These are phyloP conservation scores for Penicillium sp. DNA, from an alignment of 2,329 filamentous ascomycete species.

Conservation along the genomic window DNA sequence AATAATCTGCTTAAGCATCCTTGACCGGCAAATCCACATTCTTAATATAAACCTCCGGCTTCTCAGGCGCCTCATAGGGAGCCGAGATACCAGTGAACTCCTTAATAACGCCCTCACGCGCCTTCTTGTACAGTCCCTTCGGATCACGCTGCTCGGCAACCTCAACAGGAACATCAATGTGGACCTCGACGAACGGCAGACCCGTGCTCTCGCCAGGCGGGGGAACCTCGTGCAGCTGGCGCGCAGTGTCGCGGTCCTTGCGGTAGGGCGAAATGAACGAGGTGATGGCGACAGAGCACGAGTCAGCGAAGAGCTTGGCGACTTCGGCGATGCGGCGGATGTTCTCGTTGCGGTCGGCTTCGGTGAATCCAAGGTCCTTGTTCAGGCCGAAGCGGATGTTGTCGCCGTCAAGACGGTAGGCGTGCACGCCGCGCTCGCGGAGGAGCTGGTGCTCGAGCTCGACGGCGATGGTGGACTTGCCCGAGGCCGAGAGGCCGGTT, in stretches of 20 bases:
- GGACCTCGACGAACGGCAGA: slow-evolving; percentile 89
- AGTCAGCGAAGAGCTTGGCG: slow-evolving; percentile 93
- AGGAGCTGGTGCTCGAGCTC: slow-evolving; percentile 96
- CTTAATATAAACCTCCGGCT: slow-evolving; percentile 80
- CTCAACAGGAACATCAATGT: slow-evolving; percentile 82
- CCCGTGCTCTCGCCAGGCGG: slow-evolving; percentile 55
- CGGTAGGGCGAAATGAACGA: slow-evolving; percentile 96
- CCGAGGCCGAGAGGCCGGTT: slow-evolving; percentile 90
- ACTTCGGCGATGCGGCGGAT: slow-evolving; percentile 96
- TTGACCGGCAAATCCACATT: slow-evolving; percentile 78
- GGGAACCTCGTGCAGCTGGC: slow-evolving; percentile 67
- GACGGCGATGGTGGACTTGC: slow-evolving; percentile 94
- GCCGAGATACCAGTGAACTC: slow-evolving; percentile 95
- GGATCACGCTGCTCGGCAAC: slow-evolving; percentile 93
- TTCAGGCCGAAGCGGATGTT: slow-evolving; percentile 98
- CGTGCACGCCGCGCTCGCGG: slow-evolving; percentile 62
- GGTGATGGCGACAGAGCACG: slow-evolving; percentile 78
- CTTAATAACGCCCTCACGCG: slow-evolving; percentile 85
- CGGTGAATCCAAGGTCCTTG: slow-evolving; percentile 93
- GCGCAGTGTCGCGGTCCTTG: slow-evolving; percentile 75
- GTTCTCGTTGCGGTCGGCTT: slow-evolving; percentile 93
- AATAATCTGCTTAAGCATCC: slow-evolving; percentile 80
- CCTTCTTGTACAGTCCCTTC: slow-evolving; percentile 98
- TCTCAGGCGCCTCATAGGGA: slow-evolving; percentile 84
- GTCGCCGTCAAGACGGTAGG: slow-evolving; percentile 95